Percentiles rank a stretch among this genome's conserved stretches.
Conservation (phyloP, 169 alveolate species). For the Plasmodium berghei region DNA sequence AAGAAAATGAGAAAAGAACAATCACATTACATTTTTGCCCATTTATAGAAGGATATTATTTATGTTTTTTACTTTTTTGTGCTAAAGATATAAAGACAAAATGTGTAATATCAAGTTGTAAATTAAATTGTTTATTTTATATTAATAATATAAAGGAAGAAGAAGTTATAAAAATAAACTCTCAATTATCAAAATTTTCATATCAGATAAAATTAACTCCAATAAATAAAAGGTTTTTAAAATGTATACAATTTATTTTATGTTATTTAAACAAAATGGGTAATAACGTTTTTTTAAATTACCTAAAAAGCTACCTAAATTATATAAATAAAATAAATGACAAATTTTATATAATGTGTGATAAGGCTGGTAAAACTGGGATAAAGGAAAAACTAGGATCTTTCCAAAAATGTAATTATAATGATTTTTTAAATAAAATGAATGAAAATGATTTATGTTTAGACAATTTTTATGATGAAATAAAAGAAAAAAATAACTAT, state of each 20-base stretch:
- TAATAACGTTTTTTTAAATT: conserved; percentile 8
- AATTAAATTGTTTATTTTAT: conserved; percentile 50
- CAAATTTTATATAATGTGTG: conserved; percentile 29
- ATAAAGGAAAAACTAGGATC: conserved; percentile 1
- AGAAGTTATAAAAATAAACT: conserved; percentile 38
- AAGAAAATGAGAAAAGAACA: conserved; percentile 36
- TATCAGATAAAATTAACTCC: conserved; percentile 29
- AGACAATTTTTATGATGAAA: conserved; percentile 20
- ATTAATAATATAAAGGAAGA: conserved; percentile 58
- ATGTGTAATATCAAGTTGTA: conserved; percentile 32
- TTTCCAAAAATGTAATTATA: not conserved
- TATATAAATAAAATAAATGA: conserved; percentile 6
- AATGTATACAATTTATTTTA: conserved; percentile 34
- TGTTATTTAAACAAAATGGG: conserved; percentile 31
- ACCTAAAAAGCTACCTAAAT: conserved; percentile 25
- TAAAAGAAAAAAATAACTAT: conserved; percentile 21
- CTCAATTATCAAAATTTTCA: conserved; percentile 3
- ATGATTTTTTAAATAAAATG: not conserved
- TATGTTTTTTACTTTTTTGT: conserved; percentile 40
- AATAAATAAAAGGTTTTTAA: conserved; percentile 41
- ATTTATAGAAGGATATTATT: conserved; percentile 53
- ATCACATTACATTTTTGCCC: conserved; percentile 54
- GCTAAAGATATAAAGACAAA: conserved; percentile 43
- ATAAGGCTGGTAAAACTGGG: not conserved
- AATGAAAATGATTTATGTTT: not conserved